Evolutionary conservation across 2,329 filamentous ascomycete species (phyloP).

Genomic region (Cladosporium sp.): DNA sequence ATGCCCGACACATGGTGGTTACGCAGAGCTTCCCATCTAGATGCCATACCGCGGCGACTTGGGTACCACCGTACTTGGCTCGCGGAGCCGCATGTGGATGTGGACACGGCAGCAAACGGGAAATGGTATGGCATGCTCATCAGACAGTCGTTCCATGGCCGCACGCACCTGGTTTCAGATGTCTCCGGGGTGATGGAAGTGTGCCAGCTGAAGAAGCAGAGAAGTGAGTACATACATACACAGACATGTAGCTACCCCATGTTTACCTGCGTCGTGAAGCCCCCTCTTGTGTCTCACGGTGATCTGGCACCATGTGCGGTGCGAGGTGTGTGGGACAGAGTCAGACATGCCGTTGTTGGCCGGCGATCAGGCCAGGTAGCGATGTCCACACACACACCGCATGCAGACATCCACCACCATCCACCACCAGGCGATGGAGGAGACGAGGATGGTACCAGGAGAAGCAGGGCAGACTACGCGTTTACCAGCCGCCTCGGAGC

Average conservation of each 20-base stretch:
- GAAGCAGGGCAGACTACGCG: background rate
- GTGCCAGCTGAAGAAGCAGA: background rate
- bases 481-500: slow-evolving; percentile 1
- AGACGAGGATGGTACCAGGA: no score
- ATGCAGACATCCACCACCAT: no score
- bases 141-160: background rate
- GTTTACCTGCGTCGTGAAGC: background rate
- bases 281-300: background rate
- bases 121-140: background rate
- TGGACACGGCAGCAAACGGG: background rate
- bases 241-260: slow-evolving; percentile 3
- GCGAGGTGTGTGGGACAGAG: background rate
- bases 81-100: slow-evolving; percentile 11
- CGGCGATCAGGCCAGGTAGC: slow-evolving; percentile 4
- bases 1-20: slow-evolving; percentile 4
- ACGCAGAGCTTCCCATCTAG: slow-evolving; percentile 4
- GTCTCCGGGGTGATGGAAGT: slow-evolving; percentile 9
- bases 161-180: slow-evolving; percentile 3
- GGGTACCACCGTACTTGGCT: slow-evolving; percentile 8
- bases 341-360: slow-evolving; percentile 10
- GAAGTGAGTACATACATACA: no score
- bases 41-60: background rate
- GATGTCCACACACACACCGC: no score
- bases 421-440: no score
- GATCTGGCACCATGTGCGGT: background rate